Evolutionary conservation across 1,284 basidiomycete species (phyloP), one percentile per base, ranked within the genome.

Genomic region (Fistulinella cinereoalba): DNA sequence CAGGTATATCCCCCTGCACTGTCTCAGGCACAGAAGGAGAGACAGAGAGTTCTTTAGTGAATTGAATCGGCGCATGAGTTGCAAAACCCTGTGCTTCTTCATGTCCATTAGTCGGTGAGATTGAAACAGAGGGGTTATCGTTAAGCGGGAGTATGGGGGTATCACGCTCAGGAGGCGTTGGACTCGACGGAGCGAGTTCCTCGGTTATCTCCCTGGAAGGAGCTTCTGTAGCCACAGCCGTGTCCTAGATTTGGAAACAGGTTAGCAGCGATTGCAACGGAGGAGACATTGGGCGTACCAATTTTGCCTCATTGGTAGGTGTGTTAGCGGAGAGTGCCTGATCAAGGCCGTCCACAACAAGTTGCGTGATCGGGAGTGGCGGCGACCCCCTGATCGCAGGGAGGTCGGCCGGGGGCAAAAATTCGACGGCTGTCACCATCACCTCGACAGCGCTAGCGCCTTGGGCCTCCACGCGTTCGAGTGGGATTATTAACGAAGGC

Each of bases 251-350:
- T 28, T 28, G 13, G 21, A 11, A n/a, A n/a, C 15, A 18, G 11
- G 13, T 38, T 34, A 44, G 36, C 1, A 13, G 5, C 12, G 9
- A 13, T 3, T 6, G 27, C 10, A 38, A 11, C 23, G 6, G 15
- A 29, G 39, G 23, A 31, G 4, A 36, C 19, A 28, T 23, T 7
- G 13, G 3, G 10, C 53, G 8, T 48, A 61, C 61, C 56, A 50
- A 33, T 50, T 43, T 53, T n/a, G 41, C 41, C 41, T 47, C 50
- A 40, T 43, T 53, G 22, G 44, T 38, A 28, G 50, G 41, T 25
- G 55, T 72, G 7, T 69, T 41, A 22, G 65, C 66, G n/a, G 72
- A 71, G 9, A 69, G 60, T 22, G 71, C 63, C 50, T 72, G 70
- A 25, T 47, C 58, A 19, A 71, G 50, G 13, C 66, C 64, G 13